phyloP scores from a whole-genome alignment of 129 eudicot genomes.

The Calendula officinalis region DNA sequence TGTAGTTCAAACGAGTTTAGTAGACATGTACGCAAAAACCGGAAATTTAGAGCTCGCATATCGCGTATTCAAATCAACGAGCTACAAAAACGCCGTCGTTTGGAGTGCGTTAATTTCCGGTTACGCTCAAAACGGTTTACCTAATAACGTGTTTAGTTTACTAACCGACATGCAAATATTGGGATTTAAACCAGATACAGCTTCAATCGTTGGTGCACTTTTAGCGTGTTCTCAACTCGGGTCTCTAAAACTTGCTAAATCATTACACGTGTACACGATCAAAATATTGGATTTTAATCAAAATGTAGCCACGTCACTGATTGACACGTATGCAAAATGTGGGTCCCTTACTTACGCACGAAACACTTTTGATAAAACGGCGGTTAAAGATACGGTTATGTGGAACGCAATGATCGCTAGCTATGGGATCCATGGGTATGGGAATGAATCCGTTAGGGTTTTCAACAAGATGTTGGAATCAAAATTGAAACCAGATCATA shows the following conservation, averaged over 20 bases:
- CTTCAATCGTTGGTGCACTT: slow-evolving; percentile 62
- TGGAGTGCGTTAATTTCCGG: slow-evolving; percentile 85
- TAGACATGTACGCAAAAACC: slow-evolving; percentile 72
- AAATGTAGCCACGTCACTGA: slow-evolving; percentile 51
- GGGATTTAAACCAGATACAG: slow-evolving; percentile 58
- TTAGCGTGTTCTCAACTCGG: slow-evolving; percentile 74
- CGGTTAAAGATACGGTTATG: slow-evolving; percentile 42
- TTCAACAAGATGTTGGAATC: slow-evolving; percentile 56
- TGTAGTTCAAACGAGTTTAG: slow-evolving; percentile 57
- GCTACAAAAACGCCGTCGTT: slow-evolving; percentile 43
- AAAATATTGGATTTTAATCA: slow-evolving; percentile 38
- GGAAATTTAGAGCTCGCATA: slow-evolving; percentile 53
- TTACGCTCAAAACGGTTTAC: slow-evolving; percentile 59
- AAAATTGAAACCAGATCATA: slow-evolving; percentile 53
- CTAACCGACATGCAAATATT: slow-evolving; percentile 60
- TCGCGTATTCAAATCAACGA: slow-evolving; percentile 49
- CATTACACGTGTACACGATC: slow-evolving; percentile 57
- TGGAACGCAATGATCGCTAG: slow-evolving; percentile 77
- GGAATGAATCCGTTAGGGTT: slow-evolving; percentile 58
- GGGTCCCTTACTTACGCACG: slow-evolving; percentile 63
- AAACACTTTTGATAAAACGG: slow-evolving; percentile 39
- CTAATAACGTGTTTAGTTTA: slow-evolving; percentile 52
- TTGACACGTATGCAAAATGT: slow-evolving; percentile 81
- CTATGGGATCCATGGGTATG: slow-evolving; percentile 79
- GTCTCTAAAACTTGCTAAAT: slow-evolving; percentile 42